Percentiles rank a stretch among this genome's conserved stretches.
Conservation (phyloP, 1,284 basidiomycete genomes). For the Moesziomyces globuligerus region DNA sequence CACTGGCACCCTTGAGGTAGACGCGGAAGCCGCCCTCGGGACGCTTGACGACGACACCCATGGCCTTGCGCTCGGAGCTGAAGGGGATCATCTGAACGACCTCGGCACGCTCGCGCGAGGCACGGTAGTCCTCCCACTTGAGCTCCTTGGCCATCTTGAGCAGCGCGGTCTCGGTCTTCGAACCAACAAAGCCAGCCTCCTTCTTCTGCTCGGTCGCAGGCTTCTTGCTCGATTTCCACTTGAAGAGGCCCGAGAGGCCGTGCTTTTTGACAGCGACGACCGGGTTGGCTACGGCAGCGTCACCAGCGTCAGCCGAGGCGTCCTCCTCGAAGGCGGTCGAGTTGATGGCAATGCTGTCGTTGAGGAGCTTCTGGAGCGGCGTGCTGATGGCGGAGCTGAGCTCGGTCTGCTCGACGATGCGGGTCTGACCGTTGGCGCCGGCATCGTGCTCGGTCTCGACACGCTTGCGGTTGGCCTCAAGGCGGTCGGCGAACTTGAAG, state of each 20-base stretch:
- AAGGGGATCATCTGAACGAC: constrained; percentile 93
- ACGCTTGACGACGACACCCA: constrained; percentile 86
- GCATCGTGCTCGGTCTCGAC: constrained; percentile 75
- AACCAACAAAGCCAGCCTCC: constrained; percentile 79
- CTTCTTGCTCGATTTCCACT: constrained; percentile 24
- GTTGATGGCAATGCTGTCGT: constrained; percentile 88
- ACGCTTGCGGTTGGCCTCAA: constrained; percentile 79
- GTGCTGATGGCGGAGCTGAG: constrained; percentile 72
- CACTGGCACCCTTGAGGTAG: constrained; percentile 91
- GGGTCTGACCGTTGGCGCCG: constrained; percentile 72
- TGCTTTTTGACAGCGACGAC: constrained; percentile 34
- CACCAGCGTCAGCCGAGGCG: constrained; percentile 69
- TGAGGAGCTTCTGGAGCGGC: constrained; percentile 78
- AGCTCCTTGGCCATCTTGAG: constrained; percentile 88
- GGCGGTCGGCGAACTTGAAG: constrained; percentile 86
- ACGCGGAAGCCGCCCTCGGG: constrained; percentile 75
- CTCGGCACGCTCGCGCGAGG: constrained; percentile 75
- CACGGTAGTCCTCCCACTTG: constrained; percentile 81
- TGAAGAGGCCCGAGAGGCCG: constrained; percentile 32
- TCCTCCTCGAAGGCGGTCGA: constrained; percentile 82
- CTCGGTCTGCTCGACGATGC: constrained; percentile 81
- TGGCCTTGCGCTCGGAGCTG: constrained; percentile 92
- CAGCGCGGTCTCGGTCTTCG: constrained; percentile 95
- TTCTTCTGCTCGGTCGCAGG: constrained; percentile 33
- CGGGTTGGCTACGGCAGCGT: constrained; percentile 17